Conservation (phyloP, 2,329 filamentous ascomycete genomes). For the Plectosphaerella sp. region DNA sequence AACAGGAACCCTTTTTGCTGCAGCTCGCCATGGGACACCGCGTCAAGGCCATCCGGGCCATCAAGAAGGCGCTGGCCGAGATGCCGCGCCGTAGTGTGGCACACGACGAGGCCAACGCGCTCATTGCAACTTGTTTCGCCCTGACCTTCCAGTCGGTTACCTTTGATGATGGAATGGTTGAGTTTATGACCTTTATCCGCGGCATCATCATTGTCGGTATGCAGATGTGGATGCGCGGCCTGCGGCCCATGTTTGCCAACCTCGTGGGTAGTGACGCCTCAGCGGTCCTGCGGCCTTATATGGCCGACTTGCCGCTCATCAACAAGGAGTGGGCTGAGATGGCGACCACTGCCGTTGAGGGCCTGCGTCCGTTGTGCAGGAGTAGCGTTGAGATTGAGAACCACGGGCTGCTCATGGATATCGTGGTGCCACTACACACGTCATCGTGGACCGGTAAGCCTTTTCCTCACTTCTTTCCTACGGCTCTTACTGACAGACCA, state of each 20-base stretch:
- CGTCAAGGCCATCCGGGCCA: slow-evolving; percentile 58
- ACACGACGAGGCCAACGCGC: slow-evolving; percentile 52
- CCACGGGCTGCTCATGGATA: slow-evolving; percentile 36
- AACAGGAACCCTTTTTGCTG: slow-evolving; percentile 43
- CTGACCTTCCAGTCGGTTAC: slow-evolving; percentile 55
- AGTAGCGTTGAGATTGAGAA: slow-evolving; percentile 41
- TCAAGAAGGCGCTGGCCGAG: slow-evolving; percentile 49
- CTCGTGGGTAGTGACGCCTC: slow-evolving; percentile 36
- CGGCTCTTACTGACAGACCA: slow-evolving; percentile 1
- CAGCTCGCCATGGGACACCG: slow-evolving; percentile 60
- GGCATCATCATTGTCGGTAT: slow-evolving; percentile 51
- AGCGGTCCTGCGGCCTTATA: slow-evolving; percentile 35
- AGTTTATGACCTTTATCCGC: slow-evolving; percentile 57
- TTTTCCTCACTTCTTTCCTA: not conserved
- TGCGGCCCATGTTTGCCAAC: slow-evolving; percentile 46
- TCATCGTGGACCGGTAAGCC: slow-evolving; percentile 49
- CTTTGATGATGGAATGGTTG: slow-evolving; percentile 53
- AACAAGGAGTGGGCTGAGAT: slow-evolving; percentile 38
- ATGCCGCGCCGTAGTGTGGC: slow-evolving; percentile 31
- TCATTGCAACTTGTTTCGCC: slow-evolving; percentile 55
- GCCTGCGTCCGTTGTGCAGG: slow-evolving; percentile 37
- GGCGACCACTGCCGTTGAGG: slow-evolving; percentile 38
- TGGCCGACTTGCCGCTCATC: slow-evolving; percentile 41
- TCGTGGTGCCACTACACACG: slow-evolving; percentile 46
- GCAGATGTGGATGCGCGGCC: slow-evolving; percentile 46